phyloP scores from a whole-genome alignment of 108 stramenopile genomes.

The Cyclotella kingstonii region DNA sequence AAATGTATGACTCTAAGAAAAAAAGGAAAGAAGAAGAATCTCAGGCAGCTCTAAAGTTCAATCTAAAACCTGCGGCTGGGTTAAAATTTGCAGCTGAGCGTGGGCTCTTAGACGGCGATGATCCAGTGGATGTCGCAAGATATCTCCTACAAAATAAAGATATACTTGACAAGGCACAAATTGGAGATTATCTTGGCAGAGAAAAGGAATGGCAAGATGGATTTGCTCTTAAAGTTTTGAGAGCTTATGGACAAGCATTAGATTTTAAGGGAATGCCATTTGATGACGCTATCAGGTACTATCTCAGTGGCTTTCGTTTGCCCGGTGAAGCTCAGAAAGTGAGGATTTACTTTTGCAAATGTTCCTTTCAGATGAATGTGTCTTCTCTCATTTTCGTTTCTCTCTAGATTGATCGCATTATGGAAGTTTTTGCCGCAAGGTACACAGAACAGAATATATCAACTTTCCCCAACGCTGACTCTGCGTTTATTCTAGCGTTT shows the following conservation, averaged over 20 bases:
- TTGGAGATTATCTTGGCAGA: slow-evolving; percentile 95
- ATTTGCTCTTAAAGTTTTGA: slow-evolving; percentile 86
- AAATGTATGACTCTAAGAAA: slow-evolving; percentile 92
- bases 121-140: slow-evolving; percentile 84
- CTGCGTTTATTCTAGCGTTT: slow-evolving; percentile 97
- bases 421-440: slow-evolving; percentile 98
- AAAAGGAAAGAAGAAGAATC: slow-evolving; percentile 85
- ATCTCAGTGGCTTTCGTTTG: slow-evolving; percentile 94
- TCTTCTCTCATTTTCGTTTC: slow-evolving; percentile 3
- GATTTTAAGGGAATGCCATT: slow-evolving; percentile 89
- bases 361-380: neutral
- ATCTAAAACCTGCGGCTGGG: slow-evolving; percentile 92
- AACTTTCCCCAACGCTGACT: slow-evolving; percentile 92
- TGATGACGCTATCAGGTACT: slow-evolving; percentile 95
- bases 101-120: slow-evolving; percentile 79
- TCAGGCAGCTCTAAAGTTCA: slow-evolving; percentile 92
- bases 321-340: slow-evolving; percentile 99
- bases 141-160: slow-evolving; percentile 88
- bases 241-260: slow-evolving; percentile 87
- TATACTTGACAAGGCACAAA: slow-evolving; percentile 93
- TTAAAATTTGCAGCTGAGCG: slow-evolving; percentile 80
- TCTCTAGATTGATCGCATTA: slow-evolving; percentile 94
- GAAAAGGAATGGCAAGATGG: slow-evolving; percentile 92
- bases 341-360: neutral
- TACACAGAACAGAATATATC: slow-evolving; percentile 85